Conservation (phyloP, 305 asterid species). For the Vinca major region DNA sequence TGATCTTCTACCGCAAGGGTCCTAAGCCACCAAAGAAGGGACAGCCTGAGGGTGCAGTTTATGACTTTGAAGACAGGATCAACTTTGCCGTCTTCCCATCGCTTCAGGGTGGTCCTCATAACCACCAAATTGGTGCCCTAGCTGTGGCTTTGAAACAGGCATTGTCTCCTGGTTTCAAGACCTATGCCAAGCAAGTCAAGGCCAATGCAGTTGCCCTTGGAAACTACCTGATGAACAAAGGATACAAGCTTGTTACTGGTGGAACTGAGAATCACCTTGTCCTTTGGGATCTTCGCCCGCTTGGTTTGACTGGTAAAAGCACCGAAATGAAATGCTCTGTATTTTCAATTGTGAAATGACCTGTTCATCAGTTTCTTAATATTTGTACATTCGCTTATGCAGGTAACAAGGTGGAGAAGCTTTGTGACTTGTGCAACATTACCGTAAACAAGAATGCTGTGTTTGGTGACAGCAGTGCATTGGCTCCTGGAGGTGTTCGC, state of each 20-base stretch:
- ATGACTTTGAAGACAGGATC: conserved; percentile 89
- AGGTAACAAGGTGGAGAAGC: conserved; percentile 97
- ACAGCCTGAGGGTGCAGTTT: conserved; percentile 76
- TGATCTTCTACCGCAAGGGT: conserved; percentile 95
- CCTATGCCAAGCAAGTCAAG: conserved; percentile 81
- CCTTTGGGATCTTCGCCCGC: conserved; percentile 95
- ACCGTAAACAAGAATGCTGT: conserved; percentile 97
- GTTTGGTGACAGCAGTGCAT: conserved; percentile 94
- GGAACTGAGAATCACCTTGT: conserved; percentile 99
- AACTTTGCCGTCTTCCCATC: conserved; percentile 96
- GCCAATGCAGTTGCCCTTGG: conserved; percentile 96
- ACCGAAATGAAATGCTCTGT: neutral
- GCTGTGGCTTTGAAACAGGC: conserved; percentile 95
- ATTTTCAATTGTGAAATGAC: neutral
- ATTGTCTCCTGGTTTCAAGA: conserved; percentile 69
- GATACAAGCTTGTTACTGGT: conserved; percentile 72
- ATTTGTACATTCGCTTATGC: conserved; percentile 11
- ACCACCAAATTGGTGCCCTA: conserved; percentile 93
- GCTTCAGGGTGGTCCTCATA: conserved; percentile 97
- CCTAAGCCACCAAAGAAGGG: conserved; percentile 95
- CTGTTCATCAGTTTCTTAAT: neutral
- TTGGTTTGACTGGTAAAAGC: conserved; percentile 78
- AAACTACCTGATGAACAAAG: conserved; percentile 72
- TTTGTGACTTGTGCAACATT: conserved; percentile 83
- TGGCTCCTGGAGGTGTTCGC: conserved; percentile 98